A percentile compares a stretch with the other conserved stretches of the same genome.
These are phyloP conservation scores for Penicillium canescens DNA, from an alignment of 495 filamentous ascomycete genomes.

Conservation along the genomic window DNA sequence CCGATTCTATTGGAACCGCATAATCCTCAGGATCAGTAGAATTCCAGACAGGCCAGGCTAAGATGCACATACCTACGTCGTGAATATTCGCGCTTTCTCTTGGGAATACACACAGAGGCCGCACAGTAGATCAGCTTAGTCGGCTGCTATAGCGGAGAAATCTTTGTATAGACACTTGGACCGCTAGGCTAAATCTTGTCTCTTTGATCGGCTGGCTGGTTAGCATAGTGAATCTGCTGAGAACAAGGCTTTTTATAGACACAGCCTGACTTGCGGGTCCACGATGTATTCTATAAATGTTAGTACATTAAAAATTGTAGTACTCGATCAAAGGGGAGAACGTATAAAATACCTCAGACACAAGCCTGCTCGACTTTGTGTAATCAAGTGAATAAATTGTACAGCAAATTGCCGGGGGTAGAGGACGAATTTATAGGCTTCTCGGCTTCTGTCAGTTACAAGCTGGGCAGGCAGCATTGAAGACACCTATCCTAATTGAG, in stretches of 20 bases:
- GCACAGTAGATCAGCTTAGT: constrained; percentile 1
- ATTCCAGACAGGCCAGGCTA: not conserved
- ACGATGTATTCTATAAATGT: not conserved
- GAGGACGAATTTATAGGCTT: constrained; percentile 3
- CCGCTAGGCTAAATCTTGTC: no score
- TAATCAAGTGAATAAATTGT: not conserved
- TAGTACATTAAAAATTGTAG: not conserved
- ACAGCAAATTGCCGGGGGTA: no score
- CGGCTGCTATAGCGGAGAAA: not conserved
- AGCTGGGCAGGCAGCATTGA: not conserved
- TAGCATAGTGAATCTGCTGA: no score
- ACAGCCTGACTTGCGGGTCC: not conserved
- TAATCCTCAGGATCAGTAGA: not conserved
- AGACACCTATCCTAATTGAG: not conserved
- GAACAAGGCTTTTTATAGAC: not conserved
- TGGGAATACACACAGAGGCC: not conserved
- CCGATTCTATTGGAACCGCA: not conserved
- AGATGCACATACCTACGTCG: not conserved
- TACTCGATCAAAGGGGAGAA: not conserved
- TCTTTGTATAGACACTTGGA: not conserved
- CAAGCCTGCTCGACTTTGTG: not conserved
- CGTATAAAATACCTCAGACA: not conserved
- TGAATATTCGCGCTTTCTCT: no score
- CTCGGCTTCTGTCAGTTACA: not conserved
- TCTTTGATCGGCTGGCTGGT: not conserved